Percentiles rank a stretch among this genome's conserved stretches.
Evolutionary conservation across 2,329 filamentous ascomycete genomes (phyloP).

Genomic region (Aspergillus pseudoterreus): DNA sequence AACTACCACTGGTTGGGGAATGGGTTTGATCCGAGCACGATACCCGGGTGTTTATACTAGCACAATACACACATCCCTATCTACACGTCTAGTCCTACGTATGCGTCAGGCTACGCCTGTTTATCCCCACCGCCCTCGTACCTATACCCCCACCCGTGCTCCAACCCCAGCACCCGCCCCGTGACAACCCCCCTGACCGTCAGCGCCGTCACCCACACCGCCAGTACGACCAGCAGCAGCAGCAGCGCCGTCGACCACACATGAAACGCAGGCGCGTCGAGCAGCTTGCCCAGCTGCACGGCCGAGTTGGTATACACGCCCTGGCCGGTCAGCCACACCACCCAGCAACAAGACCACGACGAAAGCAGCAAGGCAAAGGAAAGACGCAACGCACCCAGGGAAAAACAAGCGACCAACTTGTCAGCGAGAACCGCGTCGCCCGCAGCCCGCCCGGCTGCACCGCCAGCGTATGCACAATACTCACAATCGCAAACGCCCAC

Average conservation of each 20-base stretch:
- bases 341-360: background rate
- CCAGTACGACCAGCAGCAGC: conserved; percentile 33
- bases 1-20: conserved; percentile 9
- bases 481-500: conserved; percentile 39
- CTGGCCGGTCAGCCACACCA: conserved; percentile 14
- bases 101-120: background rate
- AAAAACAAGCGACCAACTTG: conserved; percentile 37
- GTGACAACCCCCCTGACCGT: conserved; percentile 29
- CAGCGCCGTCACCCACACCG: conserved; percentile 26
- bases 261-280: conserved; percentile 37
- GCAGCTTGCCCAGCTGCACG: conserved; percentile 34
- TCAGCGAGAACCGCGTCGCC: conserved; percentile 25
- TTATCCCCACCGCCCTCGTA: background rate
- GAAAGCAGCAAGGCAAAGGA: background rate
- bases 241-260: conserved; percentile 38
- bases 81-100: background rate
- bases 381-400: conserved; percentile 36
- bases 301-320: conserved; percentile 40
- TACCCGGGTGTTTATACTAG: conserved; percentile 11
- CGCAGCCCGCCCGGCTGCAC: conserved; percentile 18
- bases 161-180: conserved; percentile 29
- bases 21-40: conserved; percentile 9
- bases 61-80: background rate
- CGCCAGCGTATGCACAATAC: conserved; percentile 27
- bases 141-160: conserved; percentile 20